A percentile compares a stretch with the other conserved stretches of the same genome.
Conservation (phyloP, 371 early-diverging fungal species). For the Actinomortierella wolfii region DNA sequence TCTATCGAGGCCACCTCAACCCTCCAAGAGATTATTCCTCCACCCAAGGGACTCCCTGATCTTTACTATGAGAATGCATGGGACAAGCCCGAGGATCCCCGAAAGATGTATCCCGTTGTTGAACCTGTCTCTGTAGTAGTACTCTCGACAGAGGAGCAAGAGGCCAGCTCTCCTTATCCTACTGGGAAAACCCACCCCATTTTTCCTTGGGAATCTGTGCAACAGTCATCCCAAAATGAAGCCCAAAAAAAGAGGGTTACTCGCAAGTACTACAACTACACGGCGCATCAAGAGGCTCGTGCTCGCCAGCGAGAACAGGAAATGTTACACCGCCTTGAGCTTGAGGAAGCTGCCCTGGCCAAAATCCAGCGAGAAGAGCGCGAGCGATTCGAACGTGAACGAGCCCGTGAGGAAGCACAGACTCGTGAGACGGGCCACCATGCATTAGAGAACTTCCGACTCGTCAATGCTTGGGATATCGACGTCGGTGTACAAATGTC, state of each 20-base stretch:
- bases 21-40: conserved; percentile 33
- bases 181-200: conserved; percentile 32
- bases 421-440: conserved; percentile 30
- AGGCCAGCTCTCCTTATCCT: conserved; percentile 16
- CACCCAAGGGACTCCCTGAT: conserved; percentile 37
- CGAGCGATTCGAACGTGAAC: conserved; percentile 33
- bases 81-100: conserved; percentile 42
- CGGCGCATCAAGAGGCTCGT: conserved; percentile 27
- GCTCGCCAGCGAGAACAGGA: conserved; percentile 23
- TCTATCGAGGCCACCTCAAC: conserved; percentile 2
- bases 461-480: conserved; percentile 47
- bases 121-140: no score
- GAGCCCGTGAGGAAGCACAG: conserved; percentile 22
- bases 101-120: conserved; percentile 16
- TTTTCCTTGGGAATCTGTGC: conserved; percentile 35
- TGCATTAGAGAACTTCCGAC: conserved; percentile 39
- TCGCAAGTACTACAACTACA: conserved; percentile 32
- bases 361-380: conserved; percentile 26
- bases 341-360: conserved; percentile 26
- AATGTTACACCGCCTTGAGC: conserved; percentile 11
- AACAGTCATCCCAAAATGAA: no score
- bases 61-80: conserved; percentile 46
- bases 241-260: conserved; percentile 5
- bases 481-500: conserved; percentile 38
- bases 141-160: conserved; percentile 10